Conservation (phyloP, 2,329 filamentous ascomycete species). For the Microthyrium microscopicum region DNA sequence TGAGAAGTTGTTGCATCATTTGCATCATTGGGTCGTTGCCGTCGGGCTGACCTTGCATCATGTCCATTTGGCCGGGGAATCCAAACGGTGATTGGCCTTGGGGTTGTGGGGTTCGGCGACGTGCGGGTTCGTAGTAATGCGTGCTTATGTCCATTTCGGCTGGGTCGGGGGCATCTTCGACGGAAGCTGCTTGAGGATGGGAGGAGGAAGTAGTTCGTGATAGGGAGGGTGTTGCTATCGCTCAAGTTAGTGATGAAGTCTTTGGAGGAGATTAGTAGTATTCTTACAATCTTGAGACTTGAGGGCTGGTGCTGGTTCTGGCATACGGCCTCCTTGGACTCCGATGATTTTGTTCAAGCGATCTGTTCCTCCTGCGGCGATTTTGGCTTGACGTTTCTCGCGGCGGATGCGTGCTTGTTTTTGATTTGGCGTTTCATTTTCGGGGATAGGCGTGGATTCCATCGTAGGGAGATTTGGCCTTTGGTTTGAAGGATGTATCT, state of each 20-base stretch:
- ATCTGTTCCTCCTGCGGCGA: constrained; percentile 52
- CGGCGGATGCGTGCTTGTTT: constrained; percentile 56
- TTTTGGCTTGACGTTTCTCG: constrained; percentile 64
- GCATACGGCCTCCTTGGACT: constrained; percentile 32
- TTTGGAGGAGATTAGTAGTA: neutral
- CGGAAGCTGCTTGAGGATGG: neutral
- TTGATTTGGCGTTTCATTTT: constrained; percentile 26
- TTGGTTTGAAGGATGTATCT: no score
- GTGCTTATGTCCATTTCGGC: constrained; percentile 8
- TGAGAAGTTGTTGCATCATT: constrained; percentile 61
- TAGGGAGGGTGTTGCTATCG: neutral
- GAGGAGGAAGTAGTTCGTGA: constrained; percentile 1
- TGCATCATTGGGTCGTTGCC: constrained; percentile 52
- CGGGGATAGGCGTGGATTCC: constrained; percentile 6
- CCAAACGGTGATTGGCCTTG: constrained; percentile 65
- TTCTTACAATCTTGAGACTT: neutral
- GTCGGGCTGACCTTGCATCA: constrained; percentile 11
- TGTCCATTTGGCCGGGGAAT: constrained; percentile 26
- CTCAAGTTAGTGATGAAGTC: neutral
- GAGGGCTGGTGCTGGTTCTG: constrained; percentile 2
- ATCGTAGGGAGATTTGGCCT: no score
- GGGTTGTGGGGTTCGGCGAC: constrained; percentile 36
- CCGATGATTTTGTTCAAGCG: constrained; percentile 62
- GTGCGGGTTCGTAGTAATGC: constrained; percentile 14
- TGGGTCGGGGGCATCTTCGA: constrained; percentile 8